These are phyloP conservation scores for Celoporthe dispersa DNA, from an alignment of 2,329 filamentous ascomycete genomes.

Conservation along the genomic window DNA sequence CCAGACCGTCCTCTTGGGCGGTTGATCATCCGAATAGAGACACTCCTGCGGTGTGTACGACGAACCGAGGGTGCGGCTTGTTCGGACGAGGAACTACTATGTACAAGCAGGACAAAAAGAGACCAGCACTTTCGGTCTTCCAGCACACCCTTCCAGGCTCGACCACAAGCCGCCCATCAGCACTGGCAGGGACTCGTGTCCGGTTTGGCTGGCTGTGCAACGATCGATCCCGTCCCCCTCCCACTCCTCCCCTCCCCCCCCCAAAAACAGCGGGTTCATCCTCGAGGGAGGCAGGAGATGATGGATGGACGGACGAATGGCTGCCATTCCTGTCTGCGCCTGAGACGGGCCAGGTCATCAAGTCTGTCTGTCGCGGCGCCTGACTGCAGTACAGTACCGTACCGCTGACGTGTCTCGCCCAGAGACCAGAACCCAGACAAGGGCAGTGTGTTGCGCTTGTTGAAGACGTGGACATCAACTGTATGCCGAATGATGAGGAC, in stretches of 20 bases:
- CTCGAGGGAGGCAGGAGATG: background rate
- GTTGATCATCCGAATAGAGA: background rate
- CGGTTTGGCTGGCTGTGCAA: background rate
- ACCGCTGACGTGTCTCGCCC: slow-evolving; percentile 10
- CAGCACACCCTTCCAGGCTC: background rate
- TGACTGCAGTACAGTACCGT: background rate
- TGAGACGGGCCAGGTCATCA: slow-evolving; percentile 9
- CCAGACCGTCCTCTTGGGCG: background rate
- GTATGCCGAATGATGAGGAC: background rate
- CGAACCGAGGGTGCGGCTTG: background rate
- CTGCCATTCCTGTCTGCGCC: background rate
- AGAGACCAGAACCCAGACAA: background rate
- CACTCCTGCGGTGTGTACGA: background rate
- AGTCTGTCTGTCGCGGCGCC: background rate
- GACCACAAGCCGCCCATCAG: background rate
- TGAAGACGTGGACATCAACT: background rate
- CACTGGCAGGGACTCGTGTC: background rate
- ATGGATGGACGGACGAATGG: background rate
- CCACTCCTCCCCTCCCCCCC: no score
- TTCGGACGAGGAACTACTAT: no score
- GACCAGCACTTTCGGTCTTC: background rate
- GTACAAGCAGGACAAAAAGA: no score
- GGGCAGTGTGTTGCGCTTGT: background rate
- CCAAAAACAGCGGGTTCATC: background rate
- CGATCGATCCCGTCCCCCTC: background rate